These are phyloP conservation scores for Meyerozyma guilliermondii DNA, from an alignment of 1,139 yeast species.

Conservation along the genomic window DNA sequence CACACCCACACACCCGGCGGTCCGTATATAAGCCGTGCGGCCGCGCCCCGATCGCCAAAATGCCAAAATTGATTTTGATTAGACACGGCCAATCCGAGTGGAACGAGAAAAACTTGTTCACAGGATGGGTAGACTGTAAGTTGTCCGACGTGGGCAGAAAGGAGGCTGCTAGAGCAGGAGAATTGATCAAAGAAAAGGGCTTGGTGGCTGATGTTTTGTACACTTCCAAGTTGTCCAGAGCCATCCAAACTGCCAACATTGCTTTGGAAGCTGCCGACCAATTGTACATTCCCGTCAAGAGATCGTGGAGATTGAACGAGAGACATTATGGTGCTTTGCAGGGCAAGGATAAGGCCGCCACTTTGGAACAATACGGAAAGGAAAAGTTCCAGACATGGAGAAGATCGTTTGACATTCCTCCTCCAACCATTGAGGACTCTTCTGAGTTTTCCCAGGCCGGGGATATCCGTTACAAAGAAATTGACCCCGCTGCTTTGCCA, in stretches of 20 bases:
- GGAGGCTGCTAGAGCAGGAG: constrained; percentile 95
- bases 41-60: constrained; percentile 10
- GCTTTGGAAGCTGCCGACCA: constrained; percentile 89
- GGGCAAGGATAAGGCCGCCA: constrained; percentile 96
- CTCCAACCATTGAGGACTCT: constrained; percentile 77
- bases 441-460: constrained; percentile 80
- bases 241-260: constrained; percentile 96
- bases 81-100: constrained; percentile 99
- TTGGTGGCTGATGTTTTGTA: constrained; percentile 81
- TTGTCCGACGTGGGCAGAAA: constrained; percentile 79
- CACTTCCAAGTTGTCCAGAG: constrained; percentile 92
- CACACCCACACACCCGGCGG: neutral
- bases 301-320: constrained; percentile 97
- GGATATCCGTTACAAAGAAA: constrained; percentile 78
- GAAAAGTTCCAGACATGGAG: constrained; percentile 97
- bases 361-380: constrained; percentile 81
- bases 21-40: neutral
- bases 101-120: constrained; percentile 97
- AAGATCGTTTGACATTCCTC: constrained; percentile 97
- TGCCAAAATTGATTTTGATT: constrained; percentile 73
- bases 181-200: constrained; percentile 81
- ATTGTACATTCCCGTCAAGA: constrained; percentile 85
- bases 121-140: constrained; percentile 98
- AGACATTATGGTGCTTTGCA: constrained; percentile 99
- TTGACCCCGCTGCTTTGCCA: constrained; percentile 85